Evolutionary conservation across 495 filamentous ascomycete genomes (phyloP), one percentile per base, ranked within the genome.

Genomic region (Massariosphaeria phaeospora): DNA sequence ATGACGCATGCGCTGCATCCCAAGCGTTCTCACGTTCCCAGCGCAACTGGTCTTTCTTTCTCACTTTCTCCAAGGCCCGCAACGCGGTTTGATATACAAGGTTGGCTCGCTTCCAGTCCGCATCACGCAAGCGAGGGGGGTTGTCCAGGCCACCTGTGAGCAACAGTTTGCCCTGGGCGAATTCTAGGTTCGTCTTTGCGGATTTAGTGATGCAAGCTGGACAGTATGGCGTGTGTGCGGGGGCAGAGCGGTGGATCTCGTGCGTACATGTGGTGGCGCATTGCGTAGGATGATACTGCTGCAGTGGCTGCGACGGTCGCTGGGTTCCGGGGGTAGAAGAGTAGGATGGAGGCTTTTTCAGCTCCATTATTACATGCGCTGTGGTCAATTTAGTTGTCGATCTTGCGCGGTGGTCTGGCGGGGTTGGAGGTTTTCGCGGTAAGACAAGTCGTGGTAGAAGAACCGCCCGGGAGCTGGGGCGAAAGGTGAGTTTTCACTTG

Each of bases 21-120:
- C 43, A 47, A 17, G 43, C 43, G 3, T 31, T n/a, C 43, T 47
- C 43, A 11, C 26, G 13, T 29, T 47, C 43, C 43, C 25, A 29
- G 12, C 26, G 43, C 26, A 47, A 18, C 26, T 47, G 43, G 17
- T 31, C 43, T 31, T 26, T 47, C 29, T 33, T 31, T 18, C 26
- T 47, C 27, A 26, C 43, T 25, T 47, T 29, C 26, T 47, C 43
- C 21, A 47, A 9, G 5, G 26, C 25, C 23, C 26, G 43, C 15
- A 31, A 17, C 12, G 43, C 43, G 13, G 20, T 4, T 18, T 47
- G 21, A 18, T 47, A 47, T 15, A 20, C 25, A 8, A 31, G 27
- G 2, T 26, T n/a, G n/a, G 43, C 43, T 33, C 26, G 30, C 11
- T 27, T 26, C 43, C 23, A 47, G 8, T 5, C 8, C 13, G 17